These are phyloP conservation scores for Nadsonia starkeyi-henricii DNA, from an alignment of 1,139 yeast species.

Conservation along the genomic window DNA sequence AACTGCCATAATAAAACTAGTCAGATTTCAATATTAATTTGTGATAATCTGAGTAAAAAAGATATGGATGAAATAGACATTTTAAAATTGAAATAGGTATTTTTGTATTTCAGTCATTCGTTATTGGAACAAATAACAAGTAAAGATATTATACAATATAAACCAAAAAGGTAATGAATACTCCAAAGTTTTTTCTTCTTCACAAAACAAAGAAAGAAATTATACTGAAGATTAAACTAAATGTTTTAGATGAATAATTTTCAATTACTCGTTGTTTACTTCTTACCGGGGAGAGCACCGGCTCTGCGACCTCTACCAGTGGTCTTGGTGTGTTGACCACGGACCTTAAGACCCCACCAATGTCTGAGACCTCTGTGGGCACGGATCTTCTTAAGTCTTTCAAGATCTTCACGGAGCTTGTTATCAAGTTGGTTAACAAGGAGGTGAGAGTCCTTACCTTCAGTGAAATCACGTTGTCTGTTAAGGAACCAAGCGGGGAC, in stretches of 20 bases:
- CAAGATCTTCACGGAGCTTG: conserved; percentile 98
- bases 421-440: conserved; percentile 98
- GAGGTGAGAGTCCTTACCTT: conserved; percentile 98
- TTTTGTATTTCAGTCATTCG: too few relatives aligned
- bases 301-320: conserved; percentile 87
- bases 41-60: too few relatives aligned
- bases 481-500: conserved; percentile 99
- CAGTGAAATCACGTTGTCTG: conserved; percentile 98
- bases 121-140: not conserved
- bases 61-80: too few relatives aligned
- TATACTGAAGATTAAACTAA: too few relatives aligned
- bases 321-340: conserved; percentile 99
- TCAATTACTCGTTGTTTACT: conserved; percentile 16
- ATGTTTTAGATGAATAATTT: not conserved
- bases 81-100: too few relatives aligned
- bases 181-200: too few relatives aligned
- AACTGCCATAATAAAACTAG: too few relatives aligned
- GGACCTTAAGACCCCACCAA: conserved; percentile 89
- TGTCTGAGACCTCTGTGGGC: conserved; percentile 99
- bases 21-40: too few relatives aligned
- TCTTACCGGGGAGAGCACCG: conserved; percentile 28
- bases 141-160: not conserved
- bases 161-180: not conserved
- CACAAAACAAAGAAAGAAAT: too few relatives aligned
- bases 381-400: conserved; percentile 99